phyloP scores from a whole-genome alignment of 768 basidiomycete genomes.

The Infundibulicybe gibba region DNA sequence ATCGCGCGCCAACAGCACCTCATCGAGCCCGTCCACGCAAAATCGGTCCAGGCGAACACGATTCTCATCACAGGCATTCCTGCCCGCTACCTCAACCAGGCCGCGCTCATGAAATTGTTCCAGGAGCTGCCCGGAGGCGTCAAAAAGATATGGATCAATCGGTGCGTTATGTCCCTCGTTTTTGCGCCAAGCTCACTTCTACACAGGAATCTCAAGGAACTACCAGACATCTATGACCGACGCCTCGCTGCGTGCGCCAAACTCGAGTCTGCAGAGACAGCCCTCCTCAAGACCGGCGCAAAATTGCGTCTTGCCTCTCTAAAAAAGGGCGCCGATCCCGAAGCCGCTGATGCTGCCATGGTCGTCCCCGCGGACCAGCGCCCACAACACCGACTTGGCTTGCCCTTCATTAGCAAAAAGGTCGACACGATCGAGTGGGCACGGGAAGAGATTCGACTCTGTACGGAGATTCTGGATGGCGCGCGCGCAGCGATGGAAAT shows the following conservation, averaged over 20 bases:
- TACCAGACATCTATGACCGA: constrained; percentile 80
- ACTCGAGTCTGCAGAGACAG: constrained; percentile 85
- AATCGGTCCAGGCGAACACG: constrained; percentile 83
- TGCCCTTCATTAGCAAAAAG: constrained; percentile 72
- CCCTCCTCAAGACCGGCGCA: constrained; percentile 69
- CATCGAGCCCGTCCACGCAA: constrained; percentile 67
- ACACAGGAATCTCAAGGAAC: constrained; percentile 73
- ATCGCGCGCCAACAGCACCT: constrained; percentile 79
- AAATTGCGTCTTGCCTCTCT: constrained; percentile 61
- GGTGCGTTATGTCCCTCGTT: constrained; percentile 35
- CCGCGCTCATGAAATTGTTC: constrained; percentile 65
- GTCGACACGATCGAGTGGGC: constrained; percentile 95
- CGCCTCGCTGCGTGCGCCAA: constrained; percentile 70
- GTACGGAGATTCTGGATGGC: constrained; percentile 49
- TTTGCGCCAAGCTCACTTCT: not conserved
- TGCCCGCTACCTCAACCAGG: constrained; percentile 66
- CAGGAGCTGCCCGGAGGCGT: constrained; percentile 88
- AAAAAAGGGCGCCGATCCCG: constrained; percentile 36
- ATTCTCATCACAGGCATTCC: constrained; percentile 91
- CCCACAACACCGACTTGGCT: constrained; percentile 73
- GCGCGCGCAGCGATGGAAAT: constrained; percentile 34
- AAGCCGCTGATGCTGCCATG: constrained; percentile 14
- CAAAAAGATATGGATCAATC: constrained; percentile 88
- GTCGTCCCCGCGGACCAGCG: constrained; percentile 67
- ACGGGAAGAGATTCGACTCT: constrained; percentile 62